Conservation (phyloP, 192 early-diverging fungal genomes). For the Backusella westeae region DNA sequence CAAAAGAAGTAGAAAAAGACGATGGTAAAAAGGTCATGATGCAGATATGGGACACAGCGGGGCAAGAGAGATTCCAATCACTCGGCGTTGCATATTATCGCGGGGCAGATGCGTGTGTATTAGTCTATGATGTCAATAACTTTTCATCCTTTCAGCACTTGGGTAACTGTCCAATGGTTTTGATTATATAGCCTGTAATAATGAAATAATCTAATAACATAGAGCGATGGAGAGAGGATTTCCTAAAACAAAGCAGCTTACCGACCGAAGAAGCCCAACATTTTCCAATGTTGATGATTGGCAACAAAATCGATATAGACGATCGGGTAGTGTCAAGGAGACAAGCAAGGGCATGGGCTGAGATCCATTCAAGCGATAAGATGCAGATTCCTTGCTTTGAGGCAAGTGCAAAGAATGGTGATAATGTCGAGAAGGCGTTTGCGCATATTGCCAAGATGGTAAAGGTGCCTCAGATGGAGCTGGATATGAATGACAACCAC, state of each 20-base stretch:
- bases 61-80: slow-evolving; percentile 95
- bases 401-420: slow-evolving; percentile 93
- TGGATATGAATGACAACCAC: slow-evolving; percentile 41
- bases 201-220: too few relatives aligned
- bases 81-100: slow-evolving; percentile 97
- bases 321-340: slow-evolving; percentile 69
- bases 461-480: slow-evolving; percentile 51
- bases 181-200: background rate
- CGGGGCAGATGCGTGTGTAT: slow-evolving; percentile 95
- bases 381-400: slow-evolving; percentile 96
- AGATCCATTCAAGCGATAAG: slow-evolving; percentile 65
- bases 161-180: slow-evolving; percentile 33
- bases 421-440: slow-evolving; percentile 94
- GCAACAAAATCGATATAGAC: slow-evolving; percentile 97
- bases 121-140: slow-evolving; percentile 95
- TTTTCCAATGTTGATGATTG: slow-evolving; percentile 97
- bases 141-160: slow-evolving; percentile 87
- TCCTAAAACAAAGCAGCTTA: slow-evolving; percentile 81
- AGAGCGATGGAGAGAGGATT: slow-evolving; percentile 92
- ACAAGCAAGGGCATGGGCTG: slow-evolving; percentile 65
- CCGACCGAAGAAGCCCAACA: slow-evolving; percentile 75
- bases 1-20: slow-evolving; percentile 89
- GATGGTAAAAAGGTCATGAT: slow-evolving; percentile 67
- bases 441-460: slow-evolving; percentile 75
- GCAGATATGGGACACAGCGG: slow-evolving; percentile 96